phyloP scores from a whole-genome alignment of 257 asterid species.

The Solanum sejunctum region DNA sequence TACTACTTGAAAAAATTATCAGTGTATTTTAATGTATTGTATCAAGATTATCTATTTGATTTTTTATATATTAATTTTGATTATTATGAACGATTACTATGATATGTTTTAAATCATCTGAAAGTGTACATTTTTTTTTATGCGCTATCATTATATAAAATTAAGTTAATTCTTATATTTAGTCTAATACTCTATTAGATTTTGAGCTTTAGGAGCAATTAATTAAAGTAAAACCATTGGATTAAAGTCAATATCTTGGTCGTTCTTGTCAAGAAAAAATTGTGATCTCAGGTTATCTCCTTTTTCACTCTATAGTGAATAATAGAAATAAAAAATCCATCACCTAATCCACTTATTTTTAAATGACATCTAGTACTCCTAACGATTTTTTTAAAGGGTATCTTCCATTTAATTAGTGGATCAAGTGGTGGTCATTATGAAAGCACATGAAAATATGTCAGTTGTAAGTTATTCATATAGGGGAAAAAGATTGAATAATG shows the following conservation, averaged over 20 bases:
- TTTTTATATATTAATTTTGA: background rate
- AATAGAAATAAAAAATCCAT: background rate
- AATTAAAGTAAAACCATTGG: background rate
- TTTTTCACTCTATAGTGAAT: background rate
- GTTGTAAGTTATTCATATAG: no score
- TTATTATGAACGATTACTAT: background rate
- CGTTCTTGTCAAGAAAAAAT: conserved; percentile 13
- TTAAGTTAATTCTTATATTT: conserved; percentile 26
- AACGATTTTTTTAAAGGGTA: background rate
- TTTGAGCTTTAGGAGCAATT: background rate
- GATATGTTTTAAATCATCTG: background rate
- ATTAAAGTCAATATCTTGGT: conserved; percentile 11
- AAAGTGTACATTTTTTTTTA: background rate
- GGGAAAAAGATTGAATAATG: no score
- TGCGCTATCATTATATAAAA: background rate
- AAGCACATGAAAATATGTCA: background rate
- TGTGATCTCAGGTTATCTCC: no score
- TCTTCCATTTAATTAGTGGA: background rate
- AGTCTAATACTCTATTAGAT: background rate
- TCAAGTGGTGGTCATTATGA: background rate
- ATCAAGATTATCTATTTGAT: background rate
- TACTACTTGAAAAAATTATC: background rate
- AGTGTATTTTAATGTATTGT: background rate
- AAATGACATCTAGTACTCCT: background rate
- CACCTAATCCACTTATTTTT: background rate